Percentiles rank a stretch among this genome's conserved stretches.
phyloP scores from a whole-genome alignment of 2,329 filamentous ascomycete species.

The Colletotrichum noveboracense region DNA sequence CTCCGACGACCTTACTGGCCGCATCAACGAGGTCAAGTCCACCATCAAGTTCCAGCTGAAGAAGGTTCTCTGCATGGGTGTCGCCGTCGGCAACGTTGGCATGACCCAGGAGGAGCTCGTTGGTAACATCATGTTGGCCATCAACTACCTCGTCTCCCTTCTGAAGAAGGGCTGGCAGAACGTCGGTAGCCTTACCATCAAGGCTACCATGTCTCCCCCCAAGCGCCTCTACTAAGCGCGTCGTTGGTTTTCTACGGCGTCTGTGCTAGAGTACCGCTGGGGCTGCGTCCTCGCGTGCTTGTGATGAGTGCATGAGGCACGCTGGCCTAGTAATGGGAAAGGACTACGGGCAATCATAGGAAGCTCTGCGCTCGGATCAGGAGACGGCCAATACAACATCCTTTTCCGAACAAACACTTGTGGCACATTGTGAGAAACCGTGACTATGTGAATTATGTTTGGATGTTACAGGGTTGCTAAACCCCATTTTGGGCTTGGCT shows the following conservation, averaged over 20 bases:
- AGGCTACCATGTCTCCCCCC: conserved; percentile 99
- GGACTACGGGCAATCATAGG: conserved; percentile 10
- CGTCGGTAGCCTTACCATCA: conserved; percentile 99
- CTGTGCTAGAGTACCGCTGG: background rate
- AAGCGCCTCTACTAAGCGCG: conserved; percentile 89
- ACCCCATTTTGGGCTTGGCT: background rate
- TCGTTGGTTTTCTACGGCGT: conserved; percentile 3
- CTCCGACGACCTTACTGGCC: conserved; percentile 88
- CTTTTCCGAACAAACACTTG: background rate
- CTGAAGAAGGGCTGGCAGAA: conserved; percentile 99
- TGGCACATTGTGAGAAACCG: background rate
- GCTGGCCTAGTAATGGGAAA: background rate
- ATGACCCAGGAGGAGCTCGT: conserved; percentile 97
- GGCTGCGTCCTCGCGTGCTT: background rate
- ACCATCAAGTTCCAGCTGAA: conserved; percentile 99
- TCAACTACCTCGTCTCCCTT: conserved; percentile 99
- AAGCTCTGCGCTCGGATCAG: conserved; percentile 19
- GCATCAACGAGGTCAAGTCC: conserved; percentile 99
- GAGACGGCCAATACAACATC: conserved; percentile 12
- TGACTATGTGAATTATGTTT: background rate
- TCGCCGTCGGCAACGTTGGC: conserved; percentile 97
- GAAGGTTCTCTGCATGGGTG: conserved; percentile 99
- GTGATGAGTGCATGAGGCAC: background rate
- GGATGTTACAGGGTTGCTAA: background rate
- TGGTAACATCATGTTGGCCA: conserved; percentile 99